A percentile compares a stretch with the other conserved stretches of the same genome.
Evolutionary conservation across 371 early-diverging fungal genomes (phyloP).

Genomic region (Syncephalastrum racemosum): DNA sequence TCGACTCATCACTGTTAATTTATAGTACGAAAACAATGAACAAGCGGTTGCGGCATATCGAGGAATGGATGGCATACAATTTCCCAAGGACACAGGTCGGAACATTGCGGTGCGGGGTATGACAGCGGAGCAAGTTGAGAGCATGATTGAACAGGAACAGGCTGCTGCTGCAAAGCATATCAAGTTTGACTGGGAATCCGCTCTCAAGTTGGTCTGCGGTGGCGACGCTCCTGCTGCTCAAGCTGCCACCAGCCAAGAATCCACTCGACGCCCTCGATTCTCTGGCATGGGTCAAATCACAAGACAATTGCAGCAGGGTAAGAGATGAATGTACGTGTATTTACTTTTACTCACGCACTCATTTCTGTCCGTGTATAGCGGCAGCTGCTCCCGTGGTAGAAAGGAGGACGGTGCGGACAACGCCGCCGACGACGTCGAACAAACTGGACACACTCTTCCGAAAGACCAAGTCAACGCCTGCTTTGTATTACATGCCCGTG

Average conservation of each 20-base stretch:
- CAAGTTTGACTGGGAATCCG: constrained; percentile 39
- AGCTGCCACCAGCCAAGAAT: constrained; percentile 18
- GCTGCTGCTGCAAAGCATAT: constrained; percentile 48
- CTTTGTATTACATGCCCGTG: constrained; percentile 54
- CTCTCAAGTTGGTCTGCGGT: constrained; percentile 16
- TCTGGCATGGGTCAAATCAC: constrained; percentile 41
- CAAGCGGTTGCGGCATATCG: constrained; percentile 56
- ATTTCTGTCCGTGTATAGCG: constrained; percentile 3
- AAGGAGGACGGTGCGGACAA: not conserved
- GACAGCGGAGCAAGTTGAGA: constrained; percentile 53
- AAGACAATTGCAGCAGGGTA: constrained; percentile 44
- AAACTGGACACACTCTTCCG: constrained; percentile 51
- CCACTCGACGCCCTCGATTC: constrained; percentile 22
- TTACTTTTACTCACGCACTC: not conserved
- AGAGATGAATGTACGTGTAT: not conserved
- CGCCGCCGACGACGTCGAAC: not conserved
- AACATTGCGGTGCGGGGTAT: constrained; percentile 58
- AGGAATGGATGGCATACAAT: constrained; percentile 58
- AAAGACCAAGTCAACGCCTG: constrained; percentile 49
- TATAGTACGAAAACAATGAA: constrained; percentile 52
- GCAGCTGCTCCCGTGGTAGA: constrained; percentile 13
- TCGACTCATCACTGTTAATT: not conserved
- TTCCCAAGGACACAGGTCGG: constrained; percentile 70
- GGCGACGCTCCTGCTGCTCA: constrained; percentile 15
- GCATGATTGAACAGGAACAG: constrained; percentile 63